phyloP scores from a whole-genome alignment of 2,329 filamentous ascomycete genomes.

The Phaeoacremonium minimum region DNA sequence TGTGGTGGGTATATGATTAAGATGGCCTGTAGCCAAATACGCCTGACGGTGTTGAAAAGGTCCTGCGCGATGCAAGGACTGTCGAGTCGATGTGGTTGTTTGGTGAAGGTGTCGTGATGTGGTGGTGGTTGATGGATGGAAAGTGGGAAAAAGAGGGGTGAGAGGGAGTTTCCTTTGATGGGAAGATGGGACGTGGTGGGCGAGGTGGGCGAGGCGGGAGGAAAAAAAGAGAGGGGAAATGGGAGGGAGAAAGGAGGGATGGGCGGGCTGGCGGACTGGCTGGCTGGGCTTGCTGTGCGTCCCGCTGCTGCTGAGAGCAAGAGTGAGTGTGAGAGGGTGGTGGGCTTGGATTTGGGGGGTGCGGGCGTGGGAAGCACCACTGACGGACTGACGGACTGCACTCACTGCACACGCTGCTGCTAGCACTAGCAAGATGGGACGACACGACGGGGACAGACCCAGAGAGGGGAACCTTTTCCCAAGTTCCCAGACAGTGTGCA shows the following conservation, averaged over 20 bases:
- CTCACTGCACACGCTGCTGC: too few relatives aligned
- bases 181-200: constrained; percentile 17
- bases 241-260: constrained; percentile 17
- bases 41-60: constrained; percentile 7
- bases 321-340: constrained; percentile 15
- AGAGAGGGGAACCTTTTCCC: constrained; percentile 15
- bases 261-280: constrained; percentile 17
- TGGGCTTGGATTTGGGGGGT: constrained; percentile 7
- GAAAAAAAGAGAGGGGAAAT: constrained; percentile 20
- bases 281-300: constrained; percentile 15
- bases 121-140: constrained; percentile 13
- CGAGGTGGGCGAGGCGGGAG: constrained; percentile 19
- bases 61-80: constrained; percentile 20
- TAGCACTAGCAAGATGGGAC: too few relatives aligned
- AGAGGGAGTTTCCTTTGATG: constrained; percentile 17
- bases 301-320: constrained; percentile 12
- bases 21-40: constrained; percentile 24
- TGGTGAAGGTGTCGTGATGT: constrained; percentile 2
- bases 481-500: background rate
- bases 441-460: too few relatives aligned
- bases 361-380: too few relatives aligned
- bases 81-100: constrained; percentile 1
- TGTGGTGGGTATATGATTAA: constrained; percentile 30
- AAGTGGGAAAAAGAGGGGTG: constrained; percentile 9
- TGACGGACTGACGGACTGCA: too few relatives aligned